A percentile compares a stretch with the other conserved stretches of the same genome.
Conservation (phyloP, 2,329 filamentous ascomycete genomes). For the Cercospora zeina region DNA sequence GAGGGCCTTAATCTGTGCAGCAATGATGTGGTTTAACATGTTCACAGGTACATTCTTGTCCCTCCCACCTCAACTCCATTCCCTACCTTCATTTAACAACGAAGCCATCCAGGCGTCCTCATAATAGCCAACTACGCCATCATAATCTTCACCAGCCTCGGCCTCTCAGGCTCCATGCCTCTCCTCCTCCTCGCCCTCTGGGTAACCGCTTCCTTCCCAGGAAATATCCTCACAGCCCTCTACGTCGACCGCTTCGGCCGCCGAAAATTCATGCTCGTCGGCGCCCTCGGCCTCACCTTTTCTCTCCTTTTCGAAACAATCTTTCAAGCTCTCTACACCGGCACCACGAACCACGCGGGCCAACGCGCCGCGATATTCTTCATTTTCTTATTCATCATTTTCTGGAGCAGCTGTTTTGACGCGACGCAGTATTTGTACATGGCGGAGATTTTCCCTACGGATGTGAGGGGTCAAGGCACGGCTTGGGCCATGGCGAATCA, state of each 20-base stretch:
- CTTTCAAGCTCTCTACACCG: conserved; percentile 42
- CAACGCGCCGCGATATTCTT: conserved; percentile 49
- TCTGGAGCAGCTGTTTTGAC: conserved; percentile 45
- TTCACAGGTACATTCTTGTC: conserved; percentile 31
- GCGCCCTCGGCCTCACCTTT: conserved; percentile 46
- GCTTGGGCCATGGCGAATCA: conserved; percentile 43
- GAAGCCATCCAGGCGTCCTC: conserved; percentile 11
- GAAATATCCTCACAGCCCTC: conserved; percentile 47
- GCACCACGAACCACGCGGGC: conserved; percentile 39
- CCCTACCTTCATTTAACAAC: too few species aligned
- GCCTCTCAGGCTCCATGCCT: conserved; percentile 43
- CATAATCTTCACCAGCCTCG: conserved; percentile 44
- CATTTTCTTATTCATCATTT: conserved; percentile 47
- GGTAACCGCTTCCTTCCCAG: conserved; percentile 44
- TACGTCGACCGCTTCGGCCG: conserved; percentile 48
- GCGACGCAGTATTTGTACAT: conserved; percentile 49
- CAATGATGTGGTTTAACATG: conserved; percentile 43
- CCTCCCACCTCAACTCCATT: background rate
- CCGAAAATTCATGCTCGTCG: conserved; percentile 48
- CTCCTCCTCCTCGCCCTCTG: conserved; percentile 49
- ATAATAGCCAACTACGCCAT: conserved; percentile 45
- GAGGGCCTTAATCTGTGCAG: conserved; percentile 44
- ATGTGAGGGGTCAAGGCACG: conserved; percentile 44
- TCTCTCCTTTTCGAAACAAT: conserved; percentile 49
- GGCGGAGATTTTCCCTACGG: conserved; percentile 50